Evolutionary conservation across 805 yeast genomes (phyloP).

Genomic region (Ogataea naganishii): DNA sequence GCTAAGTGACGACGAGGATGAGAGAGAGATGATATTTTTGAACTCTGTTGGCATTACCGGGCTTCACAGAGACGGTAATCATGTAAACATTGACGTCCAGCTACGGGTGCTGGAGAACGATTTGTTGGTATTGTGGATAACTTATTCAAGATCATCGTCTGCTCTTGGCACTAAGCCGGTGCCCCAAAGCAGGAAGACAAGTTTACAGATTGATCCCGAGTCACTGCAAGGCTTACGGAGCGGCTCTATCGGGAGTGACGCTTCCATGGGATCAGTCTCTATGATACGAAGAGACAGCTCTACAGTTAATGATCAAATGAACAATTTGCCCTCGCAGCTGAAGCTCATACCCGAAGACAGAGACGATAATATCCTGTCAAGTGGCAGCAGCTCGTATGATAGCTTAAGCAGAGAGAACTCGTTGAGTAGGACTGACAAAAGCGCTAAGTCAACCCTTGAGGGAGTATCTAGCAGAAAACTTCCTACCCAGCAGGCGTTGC

Average conservation of each 20-base stretch:
- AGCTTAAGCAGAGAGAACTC: slow-evolving; percentile 1
- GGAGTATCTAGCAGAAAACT: no score
- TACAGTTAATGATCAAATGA: slow-evolving; percentile 4
- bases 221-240: slow-evolving; percentile 2
- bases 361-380: slow-evolving; percentile 21
- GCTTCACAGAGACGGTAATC: slow-evolving; percentile 59
- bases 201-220: neutral
- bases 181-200: no score
- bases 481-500: no score
- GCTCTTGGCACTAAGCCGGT: slow-evolving; percentile 1
- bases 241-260: slow-evolving; percentile 8
- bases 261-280: no score
- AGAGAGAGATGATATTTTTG: slow-evolving; percentile 42
- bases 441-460: no score
- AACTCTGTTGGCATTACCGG: slow-evolving; percentile 64
- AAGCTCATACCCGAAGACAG: slow-evolving; percentile 33
- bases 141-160: slow-evolving; percentile 51
- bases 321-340: slow-evolving; percentile 47
- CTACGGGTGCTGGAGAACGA: slow-evolving; percentile 57
- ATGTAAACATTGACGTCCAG: slow-evolving; percentile 68
- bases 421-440: slow-evolving; percentile 7
- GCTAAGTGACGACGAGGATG: slow-evolving; percentile 21
- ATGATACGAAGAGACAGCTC: no score
- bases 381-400: slow-evolving; percentile 18
- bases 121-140: slow-evolving; percentile 71